Conservation (phyloP, 1,139 yeast genomes). For the Blastobotrys indianensis region DNA sequence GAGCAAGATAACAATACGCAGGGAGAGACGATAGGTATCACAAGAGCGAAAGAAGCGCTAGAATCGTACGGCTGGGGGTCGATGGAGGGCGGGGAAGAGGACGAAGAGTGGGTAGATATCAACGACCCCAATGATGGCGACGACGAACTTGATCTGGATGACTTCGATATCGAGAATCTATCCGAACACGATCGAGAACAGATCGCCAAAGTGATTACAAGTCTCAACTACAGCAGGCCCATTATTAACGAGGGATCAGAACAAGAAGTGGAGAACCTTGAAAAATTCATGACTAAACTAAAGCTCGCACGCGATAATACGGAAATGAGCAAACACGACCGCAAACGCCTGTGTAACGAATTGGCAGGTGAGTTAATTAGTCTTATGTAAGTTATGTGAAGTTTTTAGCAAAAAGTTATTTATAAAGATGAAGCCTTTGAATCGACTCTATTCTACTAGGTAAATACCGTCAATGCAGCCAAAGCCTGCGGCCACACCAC, state of each 20-base stretch:
- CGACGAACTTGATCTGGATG: constrained; percentile 9
- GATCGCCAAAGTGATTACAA: constrained; percentile 8
- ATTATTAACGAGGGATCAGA: constrained; percentile 16
- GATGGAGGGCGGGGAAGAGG: constrained; percentile 3
- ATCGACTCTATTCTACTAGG: constrained; percentile 21
- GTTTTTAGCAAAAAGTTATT: neutral
- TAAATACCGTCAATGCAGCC: constrained; percentile 85
- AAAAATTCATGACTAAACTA: constrained; percentile 23
- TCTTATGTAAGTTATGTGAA: constrained; percentile 14
- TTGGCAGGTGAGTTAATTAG: constrained; percentile 26
- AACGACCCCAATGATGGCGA: constrained; percentile 11
- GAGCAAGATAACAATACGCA: constrained; percentile 7
- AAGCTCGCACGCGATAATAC: constrained; percentile 8
- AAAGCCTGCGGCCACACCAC: constrained; percentile 98
- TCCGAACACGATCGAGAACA: constrained; percentile 13
- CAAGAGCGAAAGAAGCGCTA: constrained; percentile 27
- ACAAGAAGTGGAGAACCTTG: constrained; percentile 24
- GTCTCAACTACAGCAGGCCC: constrained; percentile 14
- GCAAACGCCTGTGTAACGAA: constrained; percentile 25
- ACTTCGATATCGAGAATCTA: constrained; percentile 5
- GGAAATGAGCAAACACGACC: constrained; percentile 22
- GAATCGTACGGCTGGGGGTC: constrained; percentile 25
- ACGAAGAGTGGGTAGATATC: constrained; percentile 3
- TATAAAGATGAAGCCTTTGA: neutral
- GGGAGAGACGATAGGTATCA: constrained; percentile 18